Percentiles rank a stretch among this genome's conserved stretches.
These are phyloP conservation scores for Phytophthora ramorum DNA, from an alignment of 352 stramenopile species.

Conservation along the genomic window DNA sequence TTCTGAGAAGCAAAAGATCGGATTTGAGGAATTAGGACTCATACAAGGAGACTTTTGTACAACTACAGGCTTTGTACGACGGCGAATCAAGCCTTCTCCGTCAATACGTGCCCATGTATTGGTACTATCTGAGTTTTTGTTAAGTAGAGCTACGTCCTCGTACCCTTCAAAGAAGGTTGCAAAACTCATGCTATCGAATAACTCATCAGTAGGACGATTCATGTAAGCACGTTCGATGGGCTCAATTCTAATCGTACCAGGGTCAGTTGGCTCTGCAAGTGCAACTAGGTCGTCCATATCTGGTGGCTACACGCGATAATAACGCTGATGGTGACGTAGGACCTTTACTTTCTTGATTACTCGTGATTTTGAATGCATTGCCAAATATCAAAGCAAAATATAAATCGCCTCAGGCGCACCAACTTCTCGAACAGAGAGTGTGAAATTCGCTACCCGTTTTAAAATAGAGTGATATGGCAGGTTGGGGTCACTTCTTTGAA, in stretches of 20 bases:
- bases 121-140: background rate
- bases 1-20: slow-evolving; percentile 10
- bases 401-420: slow-evolving; percentile 1
- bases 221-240: background rate
- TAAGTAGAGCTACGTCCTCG: background rate
- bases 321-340: background rate
- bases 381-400: background rate
- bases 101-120: background rate
- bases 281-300: background rate
- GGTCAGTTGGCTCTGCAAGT: background rate
- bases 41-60: slow-evolving; percentile 9
- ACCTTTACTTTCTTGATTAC: background rate
- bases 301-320: background rate
- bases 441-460: background rate
- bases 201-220: background rate
- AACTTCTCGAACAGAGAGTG: background rate
- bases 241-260: slow-evolving; percentile 28
- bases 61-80: background rate
- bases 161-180: slow-evolving; percentile 12
- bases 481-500: background rate
- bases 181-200: slow-evolving; percentile 12
- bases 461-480: background rate
- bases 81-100: slow-evolving; percentile 4
- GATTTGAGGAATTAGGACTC: background rate
- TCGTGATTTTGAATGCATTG: slow-evolving; percentile 1